Evolutionary conservation across 2,329 filamentous ascomycete genomes (phyloP), one percentile per base, ranked within the genome.

Genomic region (Fusarium buharicum): DNA sequence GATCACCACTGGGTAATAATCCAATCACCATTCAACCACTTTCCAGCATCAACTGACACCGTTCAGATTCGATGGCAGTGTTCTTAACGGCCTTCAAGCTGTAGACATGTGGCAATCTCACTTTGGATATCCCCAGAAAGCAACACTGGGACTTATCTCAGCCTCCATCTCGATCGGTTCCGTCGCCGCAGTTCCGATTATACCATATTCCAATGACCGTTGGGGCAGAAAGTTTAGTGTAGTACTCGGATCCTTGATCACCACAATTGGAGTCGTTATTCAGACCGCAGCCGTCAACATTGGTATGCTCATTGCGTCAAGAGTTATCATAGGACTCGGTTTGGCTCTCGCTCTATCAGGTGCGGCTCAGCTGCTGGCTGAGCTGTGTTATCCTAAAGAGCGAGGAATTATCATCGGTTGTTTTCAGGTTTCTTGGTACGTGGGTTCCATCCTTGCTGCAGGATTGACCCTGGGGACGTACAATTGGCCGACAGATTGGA

Each of bases 381-480:
- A 30, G 40, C 49, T 4, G 54, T 55, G 54, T 40, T 27, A 50
- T 54, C 8, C 59, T 58, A 2, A 58, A 37, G 2, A 49, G 14
- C 36, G 46, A 8, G 46, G 24, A 17, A 30, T 49, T 6, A 49
- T 54, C 39, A 48, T 54, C 13, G 30, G 51, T n/a, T 36, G 18
- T 17, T 49, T 54, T 6, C 44, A 54, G 22, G 51, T 47, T 10
- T 48, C 51, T n/a, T 58, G 47, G 43, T 58, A 58, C 18, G 20
- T 43, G 10, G 55, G 55, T 6, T 37, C 43, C 17, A 56, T 63
- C 34, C n/a, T 63, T 5, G 53, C 59, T n/a, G 51, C 53, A 2
- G 61, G 52, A 13, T 51, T 60, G 18, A 79, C 78, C 9, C 79
- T 75, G 48, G 78, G 78, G 20, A 80, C 78, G 0, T 69, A 74